Evolutionary conservation across 2,329 filamentous ascomycete species (phyloP), one percentile per base, ranked within the genome.

Genomic region (Pyrenochaeta sp.): DNA sequence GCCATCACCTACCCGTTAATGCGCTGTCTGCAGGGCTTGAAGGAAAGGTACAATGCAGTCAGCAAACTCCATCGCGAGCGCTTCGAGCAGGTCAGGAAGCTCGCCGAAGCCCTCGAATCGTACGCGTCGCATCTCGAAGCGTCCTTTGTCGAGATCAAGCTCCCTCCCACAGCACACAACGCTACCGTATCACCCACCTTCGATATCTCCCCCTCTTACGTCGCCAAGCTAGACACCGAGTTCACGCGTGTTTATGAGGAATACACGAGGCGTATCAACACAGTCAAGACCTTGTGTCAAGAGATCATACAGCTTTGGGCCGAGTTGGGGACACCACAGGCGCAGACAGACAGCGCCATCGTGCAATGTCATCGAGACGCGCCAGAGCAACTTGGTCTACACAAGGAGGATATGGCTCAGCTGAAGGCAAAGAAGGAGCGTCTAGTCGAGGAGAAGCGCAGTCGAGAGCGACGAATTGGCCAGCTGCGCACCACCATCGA

Each of bases 201-300:
- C 76, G 93, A 98, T 71, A 87, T 99, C n/a, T 97, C 94, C 0
- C 88, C 91, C 0, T 85, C 90, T 4, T 99, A 98, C 72, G 91
- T 97, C 52, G 87, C 91, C 61, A 88, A 90, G 56, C 86, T 99
- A 22, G 94, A 99, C 75, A 84, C 86, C 52, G 95, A 99, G 78
- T 99, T 98, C 74, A 92, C 92, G 10, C 88, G 93, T 59, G 92
- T 99, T 22, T 98, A 98, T 78, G 93, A 98, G 72, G 96, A 99
- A 80, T 99, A 98, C 79, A 92, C 90, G 43, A 90, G 89, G 65
- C 91, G 95, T 47, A 84, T 97, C 44, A 85, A 86, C 30, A 87
- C 86, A 0, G 93, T 98, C 13, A 88, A 92, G 77, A 80, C 88
- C 22, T 79, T 92, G 2, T 89, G 88, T 40, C 91, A 97, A 70